Evolutionary conservation across 306 rosid genomes (phyloP).

Genomic region (Cicer pinnatifidum): DNA sequence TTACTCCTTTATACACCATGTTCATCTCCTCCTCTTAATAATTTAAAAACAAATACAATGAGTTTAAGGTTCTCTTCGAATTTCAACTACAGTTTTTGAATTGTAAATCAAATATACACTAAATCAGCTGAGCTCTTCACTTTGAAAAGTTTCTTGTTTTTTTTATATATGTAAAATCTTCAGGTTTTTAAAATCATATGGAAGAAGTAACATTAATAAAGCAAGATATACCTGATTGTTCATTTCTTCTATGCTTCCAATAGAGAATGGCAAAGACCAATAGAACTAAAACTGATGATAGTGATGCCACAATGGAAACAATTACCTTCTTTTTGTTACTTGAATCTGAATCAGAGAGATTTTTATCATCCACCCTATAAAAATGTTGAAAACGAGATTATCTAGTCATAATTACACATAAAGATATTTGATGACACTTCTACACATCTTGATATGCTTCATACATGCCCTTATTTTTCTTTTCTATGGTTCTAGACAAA

Average conservation of each 20-base stretch:
- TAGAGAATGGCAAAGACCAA: slow-evolving; percentile 40
- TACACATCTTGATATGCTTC: neutral
- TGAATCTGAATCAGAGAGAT: slow-evolving; percentile 46
- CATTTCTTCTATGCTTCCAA: slow-evolving; percentile 53
- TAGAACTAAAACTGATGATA: slow-evolving; percentile 48
- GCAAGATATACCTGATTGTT: slow-evolving; percentile 51
- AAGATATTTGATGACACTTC: slow-evolving; percentile 24
- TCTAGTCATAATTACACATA: slow-evolving; percentile 7
- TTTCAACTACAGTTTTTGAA: no score
- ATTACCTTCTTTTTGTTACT: slow-evolving; percentile 51
- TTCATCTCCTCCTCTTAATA: slow-evolving; percentile 44
- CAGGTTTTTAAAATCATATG: neutral
- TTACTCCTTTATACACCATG: slow-evolving; percentile 41
- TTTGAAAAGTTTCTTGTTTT: no score
- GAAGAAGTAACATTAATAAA: slow-evolving; percentile 24
- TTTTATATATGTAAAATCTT: no score
- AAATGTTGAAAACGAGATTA: slow-evolving; percentile 25
- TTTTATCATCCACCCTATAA: slow-evolving; percentile 65
- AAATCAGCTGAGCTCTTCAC: no score
- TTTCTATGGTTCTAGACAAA: slow-evolving; percentile 27
- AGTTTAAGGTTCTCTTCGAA: neutral
- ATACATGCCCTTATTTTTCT: slow-evolving; percentile 11
- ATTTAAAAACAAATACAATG: slow-evolving; percentile 30
- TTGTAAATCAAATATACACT: no score
- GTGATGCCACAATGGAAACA: slow-evolving; percentile 57